These are phyloP conservation scores for Bacterosira constricta DNA, from an alignment of 108 stramenopile genomes.

Conservation along the genomic window DNA sequence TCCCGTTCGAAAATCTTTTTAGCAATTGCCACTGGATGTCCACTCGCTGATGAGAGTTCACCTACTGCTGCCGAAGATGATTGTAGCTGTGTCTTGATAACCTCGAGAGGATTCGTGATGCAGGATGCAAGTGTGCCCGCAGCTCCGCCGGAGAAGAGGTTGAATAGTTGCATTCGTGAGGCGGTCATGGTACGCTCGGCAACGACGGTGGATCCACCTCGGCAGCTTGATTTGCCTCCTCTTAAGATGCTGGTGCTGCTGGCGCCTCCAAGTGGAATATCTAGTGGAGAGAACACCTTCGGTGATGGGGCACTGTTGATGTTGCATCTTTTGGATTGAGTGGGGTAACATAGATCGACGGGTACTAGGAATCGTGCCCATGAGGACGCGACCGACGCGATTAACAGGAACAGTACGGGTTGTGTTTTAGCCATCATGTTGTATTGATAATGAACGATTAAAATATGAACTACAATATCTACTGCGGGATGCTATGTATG, in stretches of 20 bases:
- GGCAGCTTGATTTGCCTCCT: slow-evolving; percentile 17
- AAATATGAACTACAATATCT: too few relatives aligned
- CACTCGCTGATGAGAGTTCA: slow-evolving; percentile 39
- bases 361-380: slow-evolving; percentile 10
- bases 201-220: slow-evolving; percentile 43
- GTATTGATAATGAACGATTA: too few relatives aligned
- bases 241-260: slow-evolving; percentile 6
- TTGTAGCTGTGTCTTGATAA: slow-evolving; percentile 94
- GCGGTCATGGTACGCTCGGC: slow-evolving; percentile 57
- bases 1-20: slow-evolving; percentile 72
- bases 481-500: too few relatives aligned
- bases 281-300: background rate
- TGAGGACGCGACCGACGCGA: background rate
- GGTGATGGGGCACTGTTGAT: background rate
- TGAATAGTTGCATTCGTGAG: slow-evolving; percentile 65
- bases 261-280: background rate
- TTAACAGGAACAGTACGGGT: background rate
- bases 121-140: slow-evolving; percentile 82
- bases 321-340: background rate
- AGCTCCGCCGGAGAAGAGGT: slow-evolving; percentile 76
- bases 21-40: slow-evolving; percentile 67
- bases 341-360: slow-evolving; percentile 13
- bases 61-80: slow-evolving; percentile 65
- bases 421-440: slow-evolving; percentile 3
- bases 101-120: slow-evolving; percentile 87